Base-by-base conservation (phyloP, 495 filamentous ascomycete species). In the Trypethelium eluteriae region DNA sequence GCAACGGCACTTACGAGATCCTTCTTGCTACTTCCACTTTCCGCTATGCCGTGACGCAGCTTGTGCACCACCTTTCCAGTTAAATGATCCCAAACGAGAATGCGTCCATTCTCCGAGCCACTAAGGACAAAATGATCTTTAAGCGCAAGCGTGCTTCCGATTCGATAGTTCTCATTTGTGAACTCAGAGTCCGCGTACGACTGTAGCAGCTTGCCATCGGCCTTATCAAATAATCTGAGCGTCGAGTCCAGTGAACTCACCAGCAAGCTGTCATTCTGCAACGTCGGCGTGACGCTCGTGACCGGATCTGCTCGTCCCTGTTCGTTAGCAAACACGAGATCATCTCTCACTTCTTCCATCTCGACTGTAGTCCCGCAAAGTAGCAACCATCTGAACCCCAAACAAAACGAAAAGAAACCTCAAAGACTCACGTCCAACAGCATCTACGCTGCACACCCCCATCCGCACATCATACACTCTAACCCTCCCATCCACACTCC, bases 1-100 rank as follows among this genome's bases (percentile, higher is more conserved):
- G 90, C 86, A 63, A 95, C 83, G 79, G 76, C 61, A 76, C 76
- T 71, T 11, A 78, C 71, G 69, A 81, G 77, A 77, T 83, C 64
- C 76, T 83, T 88, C 11, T 84, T 83, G 6, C 78, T 84, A 72
- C 82, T 86, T 83, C 72, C 84, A 47, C 80, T 74, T 61, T 65
- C 62, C 47, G 34, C 64, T 5, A 32, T 39, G 56, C 65, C 71
- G 66, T 77, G 76, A 67, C 67, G 67, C n/a, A 77, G 68, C 65
- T 65, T 62, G 61, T 75, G 68, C 67, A 88, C 79, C 47, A 88
- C 72, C 64, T 86, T 84, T 1, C 92, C 93, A 47, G 81, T 88
- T 62, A 96, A 70, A n/a, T 96, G 74, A 82, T 96, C 93, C 91
- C 93, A 98, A 12, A 87, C 90, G 82, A 89, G 91, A 18, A 96